Evolutionary conservation across 768 basidiomycete species (phyloP), one percentile per base, ranked within the genome.

Genomic region (Leccinum pellstonianum): DNA sequence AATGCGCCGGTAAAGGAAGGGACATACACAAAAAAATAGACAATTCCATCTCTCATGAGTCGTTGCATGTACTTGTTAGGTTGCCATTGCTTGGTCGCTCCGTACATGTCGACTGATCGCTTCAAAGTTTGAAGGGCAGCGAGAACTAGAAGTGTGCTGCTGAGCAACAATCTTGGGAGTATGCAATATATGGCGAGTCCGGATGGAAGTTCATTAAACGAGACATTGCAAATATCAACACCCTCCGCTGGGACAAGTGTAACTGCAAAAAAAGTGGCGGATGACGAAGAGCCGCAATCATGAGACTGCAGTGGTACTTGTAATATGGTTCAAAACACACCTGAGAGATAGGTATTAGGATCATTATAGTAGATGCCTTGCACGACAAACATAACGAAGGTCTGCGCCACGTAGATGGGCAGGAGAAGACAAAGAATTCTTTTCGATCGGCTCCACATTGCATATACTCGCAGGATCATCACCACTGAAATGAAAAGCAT

Each of bases 401-500:
- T 4, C 15, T 57, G 49, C 23, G 48, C 27, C 6, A 52, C 12
- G 37, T 15, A 66, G 29, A 66, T 17, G 9, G 33, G 21, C 15
- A 60, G 21, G 4, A 66, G 56, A 48, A 52, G 2, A 7, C 3
- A 49, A 12, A 66, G 51, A 1, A 66, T 48, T 9, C 29, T 11
- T 35, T 38, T 66, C 14, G 58, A 66, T n/a, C 27, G 58, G 15
- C 25, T 41, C 56, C 59, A 65, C 55, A 65, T 56, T 41, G 63
- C 50, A 54, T 64, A 64, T 1, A 65, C 63, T 0, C 63, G 52
- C 9, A 66, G 27, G 19, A 66, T 46, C 64, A 66, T 66, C 14
- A 65, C 17, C 4, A 65, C 64, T 66, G 3, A 12, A 46, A 35
- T 19, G 14, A 3, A 31, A 37, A 21, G 11, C 4, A 17, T 19